Conservation (phyloP, 2,329 filamentous ascomycete genomes). For the Cordyceps javanica region DNA sequence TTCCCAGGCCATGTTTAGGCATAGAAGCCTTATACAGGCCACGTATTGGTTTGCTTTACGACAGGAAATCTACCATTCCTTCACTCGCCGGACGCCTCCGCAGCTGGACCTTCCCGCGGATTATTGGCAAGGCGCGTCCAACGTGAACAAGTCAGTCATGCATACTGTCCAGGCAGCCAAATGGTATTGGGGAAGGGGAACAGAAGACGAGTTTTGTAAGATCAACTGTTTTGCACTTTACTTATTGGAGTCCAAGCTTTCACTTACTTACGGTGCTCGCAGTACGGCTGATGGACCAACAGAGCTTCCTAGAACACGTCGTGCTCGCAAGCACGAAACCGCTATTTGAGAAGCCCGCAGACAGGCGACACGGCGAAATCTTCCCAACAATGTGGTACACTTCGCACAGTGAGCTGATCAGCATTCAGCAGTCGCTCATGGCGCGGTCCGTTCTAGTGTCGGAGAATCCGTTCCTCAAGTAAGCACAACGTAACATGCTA, state of each 20-base stretch:
- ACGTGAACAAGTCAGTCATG: conserved; percentile 34
- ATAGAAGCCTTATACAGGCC: conserved; percentile 31
- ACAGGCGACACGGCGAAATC: conserved; percentile 32
- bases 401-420: conserved; percentile 33
- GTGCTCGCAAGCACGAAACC: conserved; percentile 28
- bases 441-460: conserved; percentile 34
- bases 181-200: conserved; percentile 34
- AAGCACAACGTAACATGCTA: conserved; percentile 7
- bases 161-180: conserved; percentile 35
- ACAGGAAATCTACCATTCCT: conserved; percentile 36
- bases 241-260: not conserved
- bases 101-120: conserved; percentile 30
- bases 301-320: conserved; percentile 27
- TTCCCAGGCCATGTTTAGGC: conserved; percentile 29
- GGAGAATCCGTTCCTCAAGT: conserved; percentile 33
- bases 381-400: conserved; percentile 35
- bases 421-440: conserved; percentile 33
- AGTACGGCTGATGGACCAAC: conserved; percentile 32
- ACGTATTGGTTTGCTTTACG: conserved; percentile 37
- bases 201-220: conserved; percentile 32
- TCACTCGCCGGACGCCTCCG: conserved; percentile 31
- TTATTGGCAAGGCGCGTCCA: conserved; percentile 28
- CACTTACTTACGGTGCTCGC: not conserved
- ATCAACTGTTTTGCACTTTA: too few species aligned
- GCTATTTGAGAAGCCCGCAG: conserved; percentile 27